phyloP scores from a whole-genome alignment of 2,329 filamentous ascomycete species.

The Aspergillus novoparasiticus region DNA sequence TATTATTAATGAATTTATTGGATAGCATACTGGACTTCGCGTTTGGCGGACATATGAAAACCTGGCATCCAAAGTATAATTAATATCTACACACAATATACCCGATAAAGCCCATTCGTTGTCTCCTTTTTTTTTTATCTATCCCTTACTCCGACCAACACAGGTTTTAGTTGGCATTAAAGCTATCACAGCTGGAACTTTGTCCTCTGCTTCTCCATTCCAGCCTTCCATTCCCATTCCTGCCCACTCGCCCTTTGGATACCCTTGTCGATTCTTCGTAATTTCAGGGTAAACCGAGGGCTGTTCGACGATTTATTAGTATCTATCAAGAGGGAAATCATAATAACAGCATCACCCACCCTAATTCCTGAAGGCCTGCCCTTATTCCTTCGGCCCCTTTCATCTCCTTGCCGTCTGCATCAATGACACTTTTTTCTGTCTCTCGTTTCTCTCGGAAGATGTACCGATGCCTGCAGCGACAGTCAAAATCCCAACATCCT shows the following conservation, averaged over 20 bases:
- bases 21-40: neutral
- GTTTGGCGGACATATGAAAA: neutral
- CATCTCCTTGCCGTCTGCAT: constrained; percentile 78
- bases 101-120: neutral
- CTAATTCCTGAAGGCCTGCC: constrained; percentile 86
- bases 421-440: constrained; percentile 84
- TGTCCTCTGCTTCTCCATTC: constrained; percentile 92
- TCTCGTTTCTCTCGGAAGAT: constrained; percentile 85
- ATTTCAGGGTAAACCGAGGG: constrained; percentile 79
- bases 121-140: neutral
- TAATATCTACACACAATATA: neutral
- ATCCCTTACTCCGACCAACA: neutral
- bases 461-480: constrained; percentile 72
- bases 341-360: constrained; percentile 35
- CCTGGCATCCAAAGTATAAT: neutral
- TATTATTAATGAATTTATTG: neutral
- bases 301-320: neutral
- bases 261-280: constrained; percentile 87
- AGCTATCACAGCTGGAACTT: constrained; percentile 77
- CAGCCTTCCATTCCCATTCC: constrained; percentile 95
- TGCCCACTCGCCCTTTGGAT: constrained; percentile 75
- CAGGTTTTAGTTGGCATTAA: neutral
- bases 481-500: neutral
- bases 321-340: neutral
- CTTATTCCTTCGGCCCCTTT: constrained; percentile 83